These are phyloP conservation scores for Spiromastix sp. DNA, from an alignment of 2,329 filamentous ascomycete genomes.

Conservation along the genomic window DNA sequence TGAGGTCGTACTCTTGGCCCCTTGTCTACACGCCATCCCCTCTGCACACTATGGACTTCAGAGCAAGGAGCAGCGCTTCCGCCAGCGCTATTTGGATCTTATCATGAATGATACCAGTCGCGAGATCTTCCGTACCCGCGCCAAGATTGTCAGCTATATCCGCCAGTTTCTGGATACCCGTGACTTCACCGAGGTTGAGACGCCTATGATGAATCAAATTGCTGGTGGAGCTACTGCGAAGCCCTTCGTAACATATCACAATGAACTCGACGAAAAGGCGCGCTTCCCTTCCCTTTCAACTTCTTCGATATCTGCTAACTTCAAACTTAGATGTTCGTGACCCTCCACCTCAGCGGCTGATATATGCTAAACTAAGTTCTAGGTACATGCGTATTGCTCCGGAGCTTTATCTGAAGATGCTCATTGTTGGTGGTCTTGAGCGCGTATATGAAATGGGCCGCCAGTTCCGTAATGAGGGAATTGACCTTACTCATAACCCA, in stretches of 20 bases:
- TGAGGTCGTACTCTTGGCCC: slow-evolving; percentile 75
- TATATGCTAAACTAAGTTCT: too few relatives aligned
- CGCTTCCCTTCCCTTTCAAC: too few relatives aligned
- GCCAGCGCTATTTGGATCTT: slow-evolving; percentile 87
- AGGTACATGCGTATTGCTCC: slow-evolving; percentile 93
- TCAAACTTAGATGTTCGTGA: too few relatives aligned
- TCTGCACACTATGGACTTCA: slow-evolving; percentile 85
- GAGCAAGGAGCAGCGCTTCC: slow-evolving; percentile 86
- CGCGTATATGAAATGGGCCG: slow-evolving; percentile 92
- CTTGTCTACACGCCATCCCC: slow-evolving; percentile 83
- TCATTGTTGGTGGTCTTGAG: slow-evolving; percentile 86
- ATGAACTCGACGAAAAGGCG: slow-evolving; percentile 91
- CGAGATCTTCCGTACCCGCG: slow-evolving; percentile 72
- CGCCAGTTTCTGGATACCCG: slow-evolving; percentile 78
- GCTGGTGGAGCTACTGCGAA: slow-evolving; percentile 91
- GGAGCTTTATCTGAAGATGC: slow-evolving; percentile 93
- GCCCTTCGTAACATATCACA: slow-evolving; percentile 92
- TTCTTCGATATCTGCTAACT: too few relatives aligned
- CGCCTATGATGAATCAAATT: slow-evolving; percentile 93
- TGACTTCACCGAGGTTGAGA: slow-evolving; percentile 91
- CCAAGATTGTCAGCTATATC: slow-evolving; percentile 82
- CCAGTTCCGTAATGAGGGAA: slow-evolving; percentile 89
- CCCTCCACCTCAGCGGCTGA: too few relatives aligned
- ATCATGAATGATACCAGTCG: slow-evolving; percentile 90
- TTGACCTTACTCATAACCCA: slow-evolving; percentile 90